phyloP scores from a whole-genome alignment of 208 protist species.

The Acanthamoeba culbertsoni region DNA sequence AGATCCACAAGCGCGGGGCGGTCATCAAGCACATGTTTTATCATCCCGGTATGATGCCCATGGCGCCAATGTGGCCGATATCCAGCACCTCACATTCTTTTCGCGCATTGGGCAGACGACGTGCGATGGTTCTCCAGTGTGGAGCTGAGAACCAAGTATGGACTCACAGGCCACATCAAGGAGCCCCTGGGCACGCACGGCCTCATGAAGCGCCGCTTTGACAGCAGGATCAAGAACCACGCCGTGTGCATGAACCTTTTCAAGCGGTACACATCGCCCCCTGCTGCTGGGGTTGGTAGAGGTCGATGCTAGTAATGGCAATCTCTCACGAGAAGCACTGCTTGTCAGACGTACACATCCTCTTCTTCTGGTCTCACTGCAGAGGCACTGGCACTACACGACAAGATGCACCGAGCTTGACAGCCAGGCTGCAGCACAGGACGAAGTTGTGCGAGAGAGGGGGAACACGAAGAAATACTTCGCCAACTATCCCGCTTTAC shows the following conservation, averaged over 20 bases:
- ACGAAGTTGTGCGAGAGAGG: too few relatives aligned
- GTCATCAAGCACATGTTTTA: too few relatives aligned
- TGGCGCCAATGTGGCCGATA: too few relatives aligned
- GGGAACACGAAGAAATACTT: too few relatives aligned
- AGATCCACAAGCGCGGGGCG: too few relatives aligned
- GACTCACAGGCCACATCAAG: conserved; percentile 92
- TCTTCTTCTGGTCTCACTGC: not conserved
- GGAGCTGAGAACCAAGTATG: conserved; percentile 95
- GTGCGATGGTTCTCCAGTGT: conserved; percentile 96
- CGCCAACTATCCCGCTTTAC: too few relatives aligned
- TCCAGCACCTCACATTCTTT: too few relatives aligned
- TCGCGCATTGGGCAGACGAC: conserved; percentile 86
- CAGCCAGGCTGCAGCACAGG: too few relatives aligned
- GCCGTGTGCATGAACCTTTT: conserved; percentile 97
- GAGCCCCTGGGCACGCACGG: conserved; percentile 95
- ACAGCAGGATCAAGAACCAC: conserved; percentile 92
- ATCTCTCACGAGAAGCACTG: too few relatives aligned
- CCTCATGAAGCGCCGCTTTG: conserved; percentile 95
- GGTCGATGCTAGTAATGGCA: too few relatives aligned
- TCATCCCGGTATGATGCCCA: too few relatives aligned
- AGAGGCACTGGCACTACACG: not conserved
- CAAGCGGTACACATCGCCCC: conserved; percentile 93
- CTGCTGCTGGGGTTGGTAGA: too few relatives aligned
- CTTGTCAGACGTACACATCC: not conserved
- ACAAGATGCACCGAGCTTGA: not conserved